phyloP scores from a whole-genome alignment of 2,329 filamentous ascomycete genomes.

The Phialophora expanda region DNA sequence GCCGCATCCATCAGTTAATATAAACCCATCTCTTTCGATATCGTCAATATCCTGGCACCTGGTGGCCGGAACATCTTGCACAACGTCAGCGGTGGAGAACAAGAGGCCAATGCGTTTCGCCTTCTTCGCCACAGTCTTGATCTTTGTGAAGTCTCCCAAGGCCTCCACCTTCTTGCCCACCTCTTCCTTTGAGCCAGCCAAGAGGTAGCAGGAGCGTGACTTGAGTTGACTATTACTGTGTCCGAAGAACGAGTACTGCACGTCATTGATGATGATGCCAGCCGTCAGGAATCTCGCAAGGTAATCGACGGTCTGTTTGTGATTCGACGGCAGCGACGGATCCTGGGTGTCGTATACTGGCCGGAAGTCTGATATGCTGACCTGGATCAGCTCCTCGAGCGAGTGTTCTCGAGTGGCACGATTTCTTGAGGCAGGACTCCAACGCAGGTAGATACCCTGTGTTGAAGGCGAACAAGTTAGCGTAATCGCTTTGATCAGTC shows the following conservation, averaged over 20 bases:
- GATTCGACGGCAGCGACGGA: not conserved
- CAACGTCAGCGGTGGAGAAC: slow-evolving; percentile 15
- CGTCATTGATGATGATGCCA: slow-evolving; percentile 10
- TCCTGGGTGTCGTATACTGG: slow-evolving; percentile 2
- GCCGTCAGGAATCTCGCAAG: slow-evolving; percentile 1
- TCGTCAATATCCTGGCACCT: slow-evolving; percentile 14
- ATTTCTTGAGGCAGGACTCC: not conserved
- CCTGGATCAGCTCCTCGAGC: slow-evolving; percentile 6
- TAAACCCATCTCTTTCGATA: slow-evolving; percentile 16
- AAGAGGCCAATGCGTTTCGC: slow-evolving; percentile 14
- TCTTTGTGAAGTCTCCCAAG: slow-evolving; percentile 14
- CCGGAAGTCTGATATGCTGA: slow-evolving; percentile 15
- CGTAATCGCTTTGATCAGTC: slow-evolving; percentile 6
- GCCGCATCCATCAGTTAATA: slow-evolving; percentile 15
- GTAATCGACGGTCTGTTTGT: slow-evolving; percentile 9
- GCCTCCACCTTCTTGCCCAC: slow-evolving; percentile 9
- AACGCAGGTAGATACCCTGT: slow-evolving; percentile 10
- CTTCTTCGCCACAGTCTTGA: slow-evolving; percentile 13
- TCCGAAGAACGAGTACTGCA: slow-evolving; percentile 13
- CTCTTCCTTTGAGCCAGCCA: slow-evolving; percentile 12
- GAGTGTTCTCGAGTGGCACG: slow-evolving; percentile 11
- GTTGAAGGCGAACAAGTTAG: slow-evolving; percentile 1
- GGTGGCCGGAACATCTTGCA: not conserved
- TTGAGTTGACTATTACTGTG: slow-evolving; percentile 18
- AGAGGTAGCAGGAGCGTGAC: slow-evolving; percentile 11